Evolutionary conservation across 2,329 filamentous ascomycete species (phyloP).

Genomic region (Thielaviopsis cerberus): DNA sequence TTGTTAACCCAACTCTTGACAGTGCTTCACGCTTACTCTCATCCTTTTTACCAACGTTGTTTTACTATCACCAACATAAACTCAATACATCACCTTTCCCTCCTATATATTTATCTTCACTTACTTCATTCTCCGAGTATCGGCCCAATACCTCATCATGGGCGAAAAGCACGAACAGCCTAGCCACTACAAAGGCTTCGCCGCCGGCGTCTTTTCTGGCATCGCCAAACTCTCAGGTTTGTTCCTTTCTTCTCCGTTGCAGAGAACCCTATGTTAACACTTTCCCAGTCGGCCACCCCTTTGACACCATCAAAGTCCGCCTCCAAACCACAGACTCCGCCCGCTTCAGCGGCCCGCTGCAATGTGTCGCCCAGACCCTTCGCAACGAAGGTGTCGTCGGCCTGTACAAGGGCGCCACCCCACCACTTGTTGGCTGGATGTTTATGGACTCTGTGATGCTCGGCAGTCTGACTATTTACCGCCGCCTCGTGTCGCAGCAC

Average conservation of each 20-base stretch:
- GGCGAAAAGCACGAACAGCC: constrained; percentile 10
- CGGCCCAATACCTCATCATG: neutral
- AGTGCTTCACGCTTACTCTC: neutral
- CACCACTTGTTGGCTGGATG: constrained; percentile 92
- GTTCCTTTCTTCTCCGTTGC: constrained; percentile 15
- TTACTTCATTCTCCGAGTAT: neutral
- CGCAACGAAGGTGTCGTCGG: constrained; percentile 69
- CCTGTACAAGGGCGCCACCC: constrained; percentile 85
- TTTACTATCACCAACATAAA: too few relatives aligned
- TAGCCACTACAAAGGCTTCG: constrained; percentile 81
- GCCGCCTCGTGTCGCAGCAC: constrained; percentile 61
- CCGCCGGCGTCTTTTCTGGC: constrained; percentile 88
- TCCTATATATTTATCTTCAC: neutral
- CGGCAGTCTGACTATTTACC: constrained; percentile 78
- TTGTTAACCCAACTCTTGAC: neutral
- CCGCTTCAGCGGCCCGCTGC: constrained; percentile 69
- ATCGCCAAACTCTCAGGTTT: constrained; percentile 73
- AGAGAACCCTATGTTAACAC: neutral
- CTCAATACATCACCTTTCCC: neutral
- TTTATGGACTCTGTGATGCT: constrained; percentile 90
- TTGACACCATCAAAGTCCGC: constrained; percentile 94
- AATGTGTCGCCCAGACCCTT: constrained; percentile 71
- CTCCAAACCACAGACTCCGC: constrained; percentile 64
- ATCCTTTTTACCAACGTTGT: neutral
- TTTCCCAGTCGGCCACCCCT: constrained; percentile 45